Evolutionary conservation across 176 grass and related monocot species (phyloP).

Genomic region (Oryza punctata): DNA sequence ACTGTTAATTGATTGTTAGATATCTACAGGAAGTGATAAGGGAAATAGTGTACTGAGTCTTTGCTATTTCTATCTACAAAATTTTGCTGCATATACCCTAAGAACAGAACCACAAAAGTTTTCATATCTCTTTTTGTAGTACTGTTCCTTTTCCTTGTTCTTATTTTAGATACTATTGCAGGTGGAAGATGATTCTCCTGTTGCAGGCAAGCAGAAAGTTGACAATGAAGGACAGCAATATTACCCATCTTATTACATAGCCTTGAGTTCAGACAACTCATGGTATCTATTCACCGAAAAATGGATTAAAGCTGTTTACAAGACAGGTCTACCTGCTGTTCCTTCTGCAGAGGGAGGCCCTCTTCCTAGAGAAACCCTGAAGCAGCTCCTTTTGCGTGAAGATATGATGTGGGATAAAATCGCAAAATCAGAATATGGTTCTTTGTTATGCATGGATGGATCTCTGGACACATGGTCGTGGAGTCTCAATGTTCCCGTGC

Average conservation of each 20-base stretch:
- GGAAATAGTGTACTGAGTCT: neutral
- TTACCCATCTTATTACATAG: conserved; percentile 71
- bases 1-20: neutral
- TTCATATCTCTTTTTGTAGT: conserved; percentile 1
- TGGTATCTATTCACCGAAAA: conserved; percentile 99
- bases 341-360: conserved; percentile 70
- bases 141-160: conserved; percentile 10
- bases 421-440: conserved; percentile 85
- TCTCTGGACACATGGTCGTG: conserved; percentile 98
- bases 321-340: conserved; percentile 67
- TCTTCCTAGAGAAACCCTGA: conserved; percentile 76
- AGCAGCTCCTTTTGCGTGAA: conserved; percentile 70
- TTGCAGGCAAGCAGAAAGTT: conserved; percentile 38
- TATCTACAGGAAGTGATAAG: neutral
- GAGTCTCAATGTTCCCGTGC: conserved; percentile 96
- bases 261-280: conserved; percentile 97
- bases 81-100: neutral
- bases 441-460: conserved; percentile 85
- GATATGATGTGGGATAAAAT: conserved; percentile 85
- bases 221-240: conserved; percentile 44
- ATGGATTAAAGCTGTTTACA: conserved; percentile 88
- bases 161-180: conserved; percentile 44
- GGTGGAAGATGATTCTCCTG: conserved; percentile 55
- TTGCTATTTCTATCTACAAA: conserved; percentile 13
- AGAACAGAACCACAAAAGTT: conserved; percentile 1